Percentiles rank a stretch among this genome's conserved stretches.
phyloP scores from a whole-genome alignment of 2,329 filamentous ascomycete genomes.

The Ceratocystis diversiconidia region DNA sequence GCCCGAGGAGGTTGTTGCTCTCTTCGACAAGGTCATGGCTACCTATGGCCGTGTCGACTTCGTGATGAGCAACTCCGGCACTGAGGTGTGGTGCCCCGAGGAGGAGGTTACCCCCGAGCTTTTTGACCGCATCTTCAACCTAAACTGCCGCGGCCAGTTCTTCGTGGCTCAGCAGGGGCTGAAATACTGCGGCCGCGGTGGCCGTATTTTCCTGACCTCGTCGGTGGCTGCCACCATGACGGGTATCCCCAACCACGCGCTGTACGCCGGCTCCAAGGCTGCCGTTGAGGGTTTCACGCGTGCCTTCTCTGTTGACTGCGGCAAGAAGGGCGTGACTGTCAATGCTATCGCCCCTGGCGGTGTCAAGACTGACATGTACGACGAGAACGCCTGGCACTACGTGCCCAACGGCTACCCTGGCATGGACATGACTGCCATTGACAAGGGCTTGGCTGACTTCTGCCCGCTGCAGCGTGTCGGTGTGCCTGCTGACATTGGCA shows the following conservation, averaged over 20 bases:
- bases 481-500: conserved; percentile 43
- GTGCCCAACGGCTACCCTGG: conserved; percentile 41
- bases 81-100: conserved; percentile 56
- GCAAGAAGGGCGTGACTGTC: conserved; percentile 52
- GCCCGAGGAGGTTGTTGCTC: conserved; percentile 41
- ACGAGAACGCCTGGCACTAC: conserved; percentile 53
- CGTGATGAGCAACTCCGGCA: conserved; percentile 58
- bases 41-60: conserved; percentile 59
- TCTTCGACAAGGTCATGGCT: conserved; percentile 51
- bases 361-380: conserved; percentile 67
- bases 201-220: conserved; percentile 58
- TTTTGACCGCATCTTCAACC: conserved; percentile 57
- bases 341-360: conserved; percentile 60
- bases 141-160: conserved; percentile 60
- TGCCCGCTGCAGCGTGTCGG: conserved; percentile 47
- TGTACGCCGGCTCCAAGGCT: conserved; percentile 60
- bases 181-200: conserved; percentile 54
- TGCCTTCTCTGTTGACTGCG: conserved; percentile 57
- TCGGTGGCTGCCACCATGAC: conserved; percentile 53
- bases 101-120: conserved; percentile 56
- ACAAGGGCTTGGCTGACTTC: conserved; percentile 38
- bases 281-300: conserved; percentile 60
- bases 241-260: conserved; percentile 53
- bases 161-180: conserved; percentile 65
- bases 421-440: conserved; percentile 39